Base-by-base conservation (phyloP, 2,329 filamentous ascomycete genomes). In the Xenoacremonium recifei region DNA sequence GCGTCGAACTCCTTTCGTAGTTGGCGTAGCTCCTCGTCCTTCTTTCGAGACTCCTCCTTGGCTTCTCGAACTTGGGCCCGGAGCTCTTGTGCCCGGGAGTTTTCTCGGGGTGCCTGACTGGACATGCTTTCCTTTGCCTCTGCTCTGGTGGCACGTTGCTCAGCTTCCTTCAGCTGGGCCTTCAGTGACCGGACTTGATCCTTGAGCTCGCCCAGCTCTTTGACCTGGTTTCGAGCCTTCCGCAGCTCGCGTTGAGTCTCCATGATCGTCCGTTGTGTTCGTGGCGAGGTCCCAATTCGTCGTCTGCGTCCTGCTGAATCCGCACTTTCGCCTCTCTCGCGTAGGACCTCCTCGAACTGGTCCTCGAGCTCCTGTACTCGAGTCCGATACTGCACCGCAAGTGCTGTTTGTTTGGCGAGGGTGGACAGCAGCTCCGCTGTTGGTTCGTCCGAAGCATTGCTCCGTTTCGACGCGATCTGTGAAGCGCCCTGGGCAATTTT, bases 401-500 rank as follows among this genome's bases (percentile, higher is more conserved):
- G 65, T 3, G 75, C 70, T 2, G 78, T 82, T 57, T 84, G 79
- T 42, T 75, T 73, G 11, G 71, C 70, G 23, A 84, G 67, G 39
- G 82, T 77, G 39, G 73, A 71, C 19, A 76, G 62, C 34, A 81
- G 54, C 30, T 71, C 68, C 3, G 70, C 62, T 10, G 73, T 68
- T n/a, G 73, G 70, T 21, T 68, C 63, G 12, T 70, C 70, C 1
- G 65, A 59, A 0, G 68, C 44, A 15, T 60, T 44, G 23, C 7
- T 9, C 23, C 58, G 56, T 39, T 58, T 61, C n/a, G 60, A 58
- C 7, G 52, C 58, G 43, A 85, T 75, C 45, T 82, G 75, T 5
- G 74, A 70, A 39, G 82, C 77, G 45, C 87, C 69, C 41, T 84
- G 75, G 2, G 76, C 70, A 39, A 84, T 74, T 54, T 73, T 76